Evolutionary conservation across 2,329 filamentous ascomycete genomes (phyloP).

Genomic region (Alternaria rosae): DNA sequence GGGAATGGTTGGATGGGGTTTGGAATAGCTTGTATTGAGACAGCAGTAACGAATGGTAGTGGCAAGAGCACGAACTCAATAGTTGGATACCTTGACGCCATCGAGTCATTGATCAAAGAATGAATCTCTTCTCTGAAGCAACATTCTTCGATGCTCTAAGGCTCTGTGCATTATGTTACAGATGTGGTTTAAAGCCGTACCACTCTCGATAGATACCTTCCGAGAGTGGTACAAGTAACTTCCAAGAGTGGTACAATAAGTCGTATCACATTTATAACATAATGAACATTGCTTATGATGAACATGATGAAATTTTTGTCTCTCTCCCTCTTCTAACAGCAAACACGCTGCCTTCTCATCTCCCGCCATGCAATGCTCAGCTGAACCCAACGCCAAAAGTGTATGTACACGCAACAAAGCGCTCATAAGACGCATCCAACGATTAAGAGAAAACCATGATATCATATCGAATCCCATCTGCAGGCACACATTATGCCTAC

Average conservation of each 20-base stretch:
- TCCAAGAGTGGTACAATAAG: not conserved
- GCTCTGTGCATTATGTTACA: not conserved
- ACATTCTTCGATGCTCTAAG: too few species aligned
- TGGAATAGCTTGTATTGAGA: not conserved
- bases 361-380: not conserved
- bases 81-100: not conserved
- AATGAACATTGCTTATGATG: not conserved
- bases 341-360: not conserved
- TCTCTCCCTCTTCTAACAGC: not conserved
- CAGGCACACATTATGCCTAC: not conserved
- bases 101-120: too few species aligned
- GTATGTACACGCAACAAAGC: not conserved
- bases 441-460: not conserved
- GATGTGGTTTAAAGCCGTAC: not conserved
- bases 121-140: too few species aligned
- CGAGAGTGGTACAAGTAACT: not conserved
- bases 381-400: not conserved
- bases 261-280: not conserved
- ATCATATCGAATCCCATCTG: not conserved
- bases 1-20: not conserved
- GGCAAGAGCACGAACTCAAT: not conserved
- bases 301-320: not conserved
- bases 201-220: not conserved
- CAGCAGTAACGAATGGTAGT: not conserved
- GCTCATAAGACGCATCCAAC: not conserved